Evolutionary conservation across 768 basidiomycete species (phyloP).

Genomic region (Myochromella boudieri): DNA sequence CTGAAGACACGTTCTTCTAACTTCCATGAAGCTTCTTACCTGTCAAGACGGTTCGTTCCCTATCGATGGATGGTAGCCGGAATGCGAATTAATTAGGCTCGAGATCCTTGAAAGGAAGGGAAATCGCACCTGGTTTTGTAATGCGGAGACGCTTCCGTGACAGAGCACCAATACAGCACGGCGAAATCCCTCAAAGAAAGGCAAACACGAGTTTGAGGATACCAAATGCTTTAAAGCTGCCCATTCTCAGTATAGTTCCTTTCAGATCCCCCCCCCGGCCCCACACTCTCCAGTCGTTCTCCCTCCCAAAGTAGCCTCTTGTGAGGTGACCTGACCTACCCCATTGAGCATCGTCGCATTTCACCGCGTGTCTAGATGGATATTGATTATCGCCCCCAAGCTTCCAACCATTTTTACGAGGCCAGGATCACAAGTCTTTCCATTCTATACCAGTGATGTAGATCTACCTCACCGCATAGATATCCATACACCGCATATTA

Average conservation of each 20-base stretch:
- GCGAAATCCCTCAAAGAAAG: slow-evolving; percentile 9
- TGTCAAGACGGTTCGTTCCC: slow-evolving; percentile 2
- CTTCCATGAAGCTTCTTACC: slow-evolving; percentile 13
- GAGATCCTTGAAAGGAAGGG: slow-evolving; percentile 22
- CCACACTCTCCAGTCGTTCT: background rate
- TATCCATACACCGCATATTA: too few species aligned
- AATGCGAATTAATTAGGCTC: slow-evolving; percentile 14
- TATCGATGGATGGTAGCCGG: slow-evolving; percentile 22
- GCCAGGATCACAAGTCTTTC: too few species aligned
- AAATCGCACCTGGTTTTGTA: slow-evolving; percentile 16
- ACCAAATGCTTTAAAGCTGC: slow-evolving; percentile 5
- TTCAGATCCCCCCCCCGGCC: too few species aligned
- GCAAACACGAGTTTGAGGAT: slow-evolving; percentile 8
- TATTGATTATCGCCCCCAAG: too few species aligned
- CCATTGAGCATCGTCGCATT: too few species aligned
- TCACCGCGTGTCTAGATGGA: too few species aligned
- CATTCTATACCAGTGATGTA: too few species aligned
- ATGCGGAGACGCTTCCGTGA: slow-evolving; percentile 24
- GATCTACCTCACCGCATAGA: too few species aligned
- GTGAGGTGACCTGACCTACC: too few species aligned
- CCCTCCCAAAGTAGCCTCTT: background rate
- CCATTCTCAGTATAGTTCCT: background rate
- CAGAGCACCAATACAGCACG: slow-evolving; percentile 19
- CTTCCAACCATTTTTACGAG: too few species aligned
- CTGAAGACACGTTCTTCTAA: slow-evolving; percentile 2